Base-by-base conservation (phyloP, 345 rosid genomes). In the Citrus australasica region DNA sequence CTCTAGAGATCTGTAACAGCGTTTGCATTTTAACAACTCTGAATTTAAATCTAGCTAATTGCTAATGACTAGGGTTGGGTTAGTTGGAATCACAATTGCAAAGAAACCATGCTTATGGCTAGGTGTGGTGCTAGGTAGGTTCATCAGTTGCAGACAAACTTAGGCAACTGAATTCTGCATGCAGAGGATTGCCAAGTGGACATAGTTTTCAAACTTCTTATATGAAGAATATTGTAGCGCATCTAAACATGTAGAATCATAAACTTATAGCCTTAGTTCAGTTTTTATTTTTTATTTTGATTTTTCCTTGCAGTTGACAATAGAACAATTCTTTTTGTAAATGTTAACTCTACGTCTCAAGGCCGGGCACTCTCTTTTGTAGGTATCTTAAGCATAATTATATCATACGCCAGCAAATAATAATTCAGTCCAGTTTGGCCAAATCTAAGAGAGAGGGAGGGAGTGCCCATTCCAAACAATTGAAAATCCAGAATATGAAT, bases 121-220 rank as follows among this genome's bases (percentile, higher is more conserved):
- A 13, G 93, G 93, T 0, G 97, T 89, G 9, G 98, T 93, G 13
- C 89, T 71, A 0, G 98, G 97, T 55, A 76, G 71, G 58, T n/a
- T 86, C 94, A 93, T 84, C 75, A 90, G 87, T 59, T 89, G 74
- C 75, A 77, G 37, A 64, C 97, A 91, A 37, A 90, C 48, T 79
- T 60, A 71, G 83, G 78, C 93, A 91, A 38, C 86, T 82, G 58
- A 89, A 89, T 33, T 87, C 95, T 89, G 87, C 85, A 76, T 14
- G 53, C 9, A 58, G 35, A 27, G 9, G 53, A 24, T 58, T 24
- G 33, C 42, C 64, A 70, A 65, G 37, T 38, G 21, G 71, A 27
- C 67, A 59, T 40, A 67, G n/a, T 56, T 37, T 35, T 14, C 38
- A 30, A 62, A 0, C 32, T 32, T 74, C 58, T 63, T 64, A 48